Evolutionary conservation across 345 rosid genomes (phyloP).

Genomic region (Atalantia buxifolia): DNA sequence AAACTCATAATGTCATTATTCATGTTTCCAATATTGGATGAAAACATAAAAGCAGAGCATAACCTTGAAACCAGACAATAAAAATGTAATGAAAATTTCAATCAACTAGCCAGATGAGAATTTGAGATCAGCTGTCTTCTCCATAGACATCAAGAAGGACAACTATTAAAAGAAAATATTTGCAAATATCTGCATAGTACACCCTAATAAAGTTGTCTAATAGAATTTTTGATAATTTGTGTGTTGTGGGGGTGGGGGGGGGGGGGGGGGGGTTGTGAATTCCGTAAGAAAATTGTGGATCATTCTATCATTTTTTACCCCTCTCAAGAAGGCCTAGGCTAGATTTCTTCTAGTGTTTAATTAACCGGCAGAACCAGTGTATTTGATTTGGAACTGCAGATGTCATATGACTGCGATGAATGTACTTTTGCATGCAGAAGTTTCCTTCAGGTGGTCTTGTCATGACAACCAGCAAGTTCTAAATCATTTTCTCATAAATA

Average conservation of each 20-base stretch:
- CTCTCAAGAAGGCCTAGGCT: neutral
- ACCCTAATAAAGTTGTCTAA: neutral
- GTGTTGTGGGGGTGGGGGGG: too few species aligned
- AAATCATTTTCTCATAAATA: neutral
- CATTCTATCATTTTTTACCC: neutral
- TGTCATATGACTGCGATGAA: neutral
- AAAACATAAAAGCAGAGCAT: neutral
- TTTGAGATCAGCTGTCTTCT: neutral
- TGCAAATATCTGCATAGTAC: neutral
- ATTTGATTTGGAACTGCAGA: neutral
- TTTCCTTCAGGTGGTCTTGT: neutral
- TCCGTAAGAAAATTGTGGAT: neutral
- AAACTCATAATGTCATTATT: neutral
- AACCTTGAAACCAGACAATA: neutral
- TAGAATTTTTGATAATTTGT: too few species aligned
- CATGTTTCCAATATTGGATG: neutral
- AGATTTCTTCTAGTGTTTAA: neutral
- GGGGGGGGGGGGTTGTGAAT: too few species aligned
- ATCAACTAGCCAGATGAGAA: neutral
- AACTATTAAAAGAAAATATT: neutral
- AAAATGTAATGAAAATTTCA: neutral
- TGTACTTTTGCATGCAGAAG: neutral
- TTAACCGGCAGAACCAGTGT: neutral
- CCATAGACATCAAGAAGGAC: neutral
- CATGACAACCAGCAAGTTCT: neutral